Conservation (phyloP, 192 early-diverging fungal genomes). For the Coemansia sp. region DNA sequence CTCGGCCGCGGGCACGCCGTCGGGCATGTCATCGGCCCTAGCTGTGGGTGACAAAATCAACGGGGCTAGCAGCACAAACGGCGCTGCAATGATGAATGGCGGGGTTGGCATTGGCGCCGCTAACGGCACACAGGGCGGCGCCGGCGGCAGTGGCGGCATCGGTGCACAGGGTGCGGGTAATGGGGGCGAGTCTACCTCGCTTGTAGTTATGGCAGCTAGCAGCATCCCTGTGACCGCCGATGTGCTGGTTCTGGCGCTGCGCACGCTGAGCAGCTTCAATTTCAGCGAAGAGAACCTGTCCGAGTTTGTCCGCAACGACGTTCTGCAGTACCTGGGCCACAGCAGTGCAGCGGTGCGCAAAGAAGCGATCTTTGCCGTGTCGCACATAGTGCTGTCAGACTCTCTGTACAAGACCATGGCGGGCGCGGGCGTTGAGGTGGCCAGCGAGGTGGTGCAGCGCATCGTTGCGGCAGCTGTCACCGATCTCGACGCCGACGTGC, state of each 20-base stretch:
- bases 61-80: constrained; percentile 57
- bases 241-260: constrained; percentile 77
- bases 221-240: constrained; percentile 23
- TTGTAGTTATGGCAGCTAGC: constrained; percentile 10
- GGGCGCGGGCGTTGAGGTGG: constrained; percentile 74
- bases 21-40: neutral
- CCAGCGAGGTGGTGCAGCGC: constrained; percentile 82
- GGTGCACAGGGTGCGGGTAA: too few relatives aligned
- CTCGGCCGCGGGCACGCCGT: neutral
- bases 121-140: neutral
- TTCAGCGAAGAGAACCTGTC: constrained; percentile 81
- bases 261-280: constrained; percentile 83
- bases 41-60: constrained; percentile 38
- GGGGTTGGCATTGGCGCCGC: neutral
- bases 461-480: constrained; percentile 85
- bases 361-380: constrained; percentile 69
- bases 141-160: neutral
- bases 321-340: constrained; percentile 80
- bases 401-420: constrained; percentile 78
- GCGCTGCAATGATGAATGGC: neutral
- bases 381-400: constrained; percentile 82
- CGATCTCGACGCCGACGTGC: constrained; percentile 55
- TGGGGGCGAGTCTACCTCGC: constrained; percentile 8
- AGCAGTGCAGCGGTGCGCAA: constrained; percentile 73
- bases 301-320: constrained; percentile 84